These are phyloP conservation scores for Pythium pyrilobum DNA, from an alignment of 352 stramenopile species.

Conservation along the genomic window DNA sequence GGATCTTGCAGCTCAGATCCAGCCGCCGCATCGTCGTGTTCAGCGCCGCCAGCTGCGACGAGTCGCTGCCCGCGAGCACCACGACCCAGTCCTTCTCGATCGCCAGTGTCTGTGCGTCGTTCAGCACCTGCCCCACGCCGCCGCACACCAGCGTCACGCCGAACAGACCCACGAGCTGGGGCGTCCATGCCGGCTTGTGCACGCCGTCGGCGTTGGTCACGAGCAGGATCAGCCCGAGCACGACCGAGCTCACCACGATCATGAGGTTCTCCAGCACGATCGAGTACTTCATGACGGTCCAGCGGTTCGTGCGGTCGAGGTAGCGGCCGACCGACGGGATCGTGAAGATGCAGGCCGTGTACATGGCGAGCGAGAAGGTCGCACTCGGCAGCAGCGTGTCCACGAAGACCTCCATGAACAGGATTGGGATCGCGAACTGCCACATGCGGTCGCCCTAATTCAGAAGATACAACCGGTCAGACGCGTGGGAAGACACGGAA, in stretches of 20 bases:
- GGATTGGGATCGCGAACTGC: slow-evolving; percentile 70
- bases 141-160: slow-evolving; percentile 50
- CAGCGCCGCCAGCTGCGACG: slow-evolving; percentile 39
- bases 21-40: slow-evolving; percentile 83
- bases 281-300: slow-evolving; percentile 60
- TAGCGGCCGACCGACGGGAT: slow-evolving; percentile 62
- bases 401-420: slow-evolving; percentile 86
- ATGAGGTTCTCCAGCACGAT: slow-evolving; percentile 75
- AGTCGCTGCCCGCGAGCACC: slow-evolving; percentile 54
- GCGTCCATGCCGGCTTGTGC: slow-evolving; percentile 56
- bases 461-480: background rate
- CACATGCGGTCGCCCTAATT: slow-evolving; percentile 71
- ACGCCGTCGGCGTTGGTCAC: slow-evolving; percentile 54
- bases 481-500: background rate
- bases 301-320: slow-evolving; percentile 63
- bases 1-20: slow-evolving; percentile 74
- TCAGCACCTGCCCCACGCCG: slow-evolving; percentile 66
- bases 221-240: slow-evolving; percentile 55
- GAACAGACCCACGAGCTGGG: slow-evolving; percentile 41
- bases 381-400: slow-evolving; percentile 75
- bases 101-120: slow-evolving; percentile 67
- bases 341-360: slow-evolving; percentile 63
- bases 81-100: slow-evolving; percentile 87
- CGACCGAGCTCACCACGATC: slow-evolving; percentile 61
- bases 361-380: slow-evolving; percentile 67